A percentile compares a stretch with the other conserved stretches of the same genome.
Evolutionary conservation across 2,329 filamentous ascomycete genomes (phyloP).

Genomic region (Scedosporium apiospermum): DNA sequence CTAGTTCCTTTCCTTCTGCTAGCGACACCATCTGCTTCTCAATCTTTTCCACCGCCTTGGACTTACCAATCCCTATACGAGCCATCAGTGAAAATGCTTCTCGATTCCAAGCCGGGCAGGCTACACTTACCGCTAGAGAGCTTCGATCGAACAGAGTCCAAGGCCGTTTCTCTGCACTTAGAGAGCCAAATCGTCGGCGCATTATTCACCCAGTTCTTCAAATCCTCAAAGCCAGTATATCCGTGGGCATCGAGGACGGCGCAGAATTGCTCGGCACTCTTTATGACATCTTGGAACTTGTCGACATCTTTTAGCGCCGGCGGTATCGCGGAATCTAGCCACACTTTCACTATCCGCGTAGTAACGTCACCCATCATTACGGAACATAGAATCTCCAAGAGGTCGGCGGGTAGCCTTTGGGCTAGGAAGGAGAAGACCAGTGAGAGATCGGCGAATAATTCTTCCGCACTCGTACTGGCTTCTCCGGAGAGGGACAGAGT

Average conservation of each 20-base stretch:
- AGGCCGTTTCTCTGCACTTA: slow-evolving; percentile 69
- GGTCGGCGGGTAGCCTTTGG: slow-evolving; percentile 39
- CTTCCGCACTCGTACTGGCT: slow-evolving; percentile 34
- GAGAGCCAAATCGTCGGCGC: slow-evolving; percentile 78
- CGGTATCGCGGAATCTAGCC: slow-evolving; percentile 71
- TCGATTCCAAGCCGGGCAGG: background rate
- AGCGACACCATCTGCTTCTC: slow-evolving; percentile 73
- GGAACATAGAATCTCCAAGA: slow-evolving; percentile 52
- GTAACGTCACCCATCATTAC: slow-evolving; percentile 63
- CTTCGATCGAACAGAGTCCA: slow-evolving; percentile 63
- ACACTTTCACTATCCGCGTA: slow-evolving; percentile 58
- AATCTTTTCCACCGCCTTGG: slow-evolving; percentile 67
- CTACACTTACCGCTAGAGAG: slow-evolving; percentile 44
- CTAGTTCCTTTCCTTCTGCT: slow-evolving; percentile 55
- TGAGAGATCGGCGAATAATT: slow-evolving; percentile 45
- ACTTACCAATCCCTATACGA: slow-evolving; percentile 40
- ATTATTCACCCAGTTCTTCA: slow-evolving; percentile 72
- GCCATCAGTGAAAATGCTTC: no score
- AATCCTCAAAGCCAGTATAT: slow-evolving; percentile 52
- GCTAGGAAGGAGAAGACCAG: slow-evolving; percentile 42
- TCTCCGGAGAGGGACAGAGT: slow-evolving; percentile 32
- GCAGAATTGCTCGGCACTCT: slow-evolving; percentile 55
- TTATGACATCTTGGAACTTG: slow-evolving; percentile 62
- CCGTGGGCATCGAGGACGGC: slow-evolving; percentile 48
- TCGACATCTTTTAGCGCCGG: slow-evolving; percentile 61